Conservation (phyloP, 768 basidiomycete genomes). For the Amanita inopinata region DNA sequence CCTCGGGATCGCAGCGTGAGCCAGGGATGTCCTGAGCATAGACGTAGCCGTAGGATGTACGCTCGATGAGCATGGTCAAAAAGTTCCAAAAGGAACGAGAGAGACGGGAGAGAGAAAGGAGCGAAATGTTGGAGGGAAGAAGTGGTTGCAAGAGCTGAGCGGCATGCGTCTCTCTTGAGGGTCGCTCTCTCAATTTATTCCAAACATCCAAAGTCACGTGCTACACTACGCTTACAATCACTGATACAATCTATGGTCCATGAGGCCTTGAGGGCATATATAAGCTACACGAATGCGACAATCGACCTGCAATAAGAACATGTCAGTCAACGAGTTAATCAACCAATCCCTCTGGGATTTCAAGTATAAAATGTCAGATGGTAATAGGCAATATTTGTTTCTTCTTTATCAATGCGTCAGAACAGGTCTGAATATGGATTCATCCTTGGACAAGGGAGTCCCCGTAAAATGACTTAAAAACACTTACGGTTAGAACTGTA, state of each 20-base stretch:
- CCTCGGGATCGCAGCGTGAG: slow-evolving; percentile 50
- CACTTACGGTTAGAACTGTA: too few relatives aligned
- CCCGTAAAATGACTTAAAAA: not conserved
- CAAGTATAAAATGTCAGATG: slow-evolving; percentile 20
- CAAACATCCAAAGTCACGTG: too few relatives aligned
- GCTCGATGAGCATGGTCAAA: slow-evolving; percentile 30
- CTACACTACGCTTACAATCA: too few relatives aligned
- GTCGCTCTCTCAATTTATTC: not conserved
- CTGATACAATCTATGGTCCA: too few relatives aligned
- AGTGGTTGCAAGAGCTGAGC: not conserved
- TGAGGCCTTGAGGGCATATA: too few relatives aligned
- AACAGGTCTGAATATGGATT: slow-evolving; percentile 52
- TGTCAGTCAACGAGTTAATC: not conserved
- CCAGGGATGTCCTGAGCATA: slow-evolving; percentile 56
- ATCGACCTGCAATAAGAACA: too few relatives aligned
- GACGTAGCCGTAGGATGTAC: slow-evolving; percentile 31
- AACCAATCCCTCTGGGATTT: too few relatives aligned
- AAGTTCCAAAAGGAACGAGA: slow-evolving; percentile 14
- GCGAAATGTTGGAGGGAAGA: slow-evolving; percentile 2
- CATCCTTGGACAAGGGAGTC: slow-evolving; percentile 11
- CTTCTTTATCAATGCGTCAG: slow-evolving; percentile 49
- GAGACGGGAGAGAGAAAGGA: not conserved
- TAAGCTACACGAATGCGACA: too few relatives aligned
- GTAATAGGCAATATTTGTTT: slow-evolving; percentile 43
- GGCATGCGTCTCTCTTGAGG: too few relatives aligned